Conservation (phyloP, 2,329 filamentous ascomycete species). For the Colletotrichum simmondsii region DNA sequence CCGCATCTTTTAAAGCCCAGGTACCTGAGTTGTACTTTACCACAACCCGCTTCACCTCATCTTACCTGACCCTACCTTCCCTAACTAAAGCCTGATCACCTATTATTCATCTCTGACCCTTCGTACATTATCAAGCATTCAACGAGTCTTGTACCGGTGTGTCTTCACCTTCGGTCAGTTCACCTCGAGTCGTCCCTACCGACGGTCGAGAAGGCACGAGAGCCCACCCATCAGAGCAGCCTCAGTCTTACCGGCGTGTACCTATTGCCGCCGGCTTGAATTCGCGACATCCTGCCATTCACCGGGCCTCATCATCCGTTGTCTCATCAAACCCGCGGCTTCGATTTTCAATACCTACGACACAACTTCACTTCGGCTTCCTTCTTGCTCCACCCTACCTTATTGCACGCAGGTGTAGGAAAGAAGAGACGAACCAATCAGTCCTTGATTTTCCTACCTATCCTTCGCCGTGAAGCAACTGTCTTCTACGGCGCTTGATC, state of each 20-base stretch:
- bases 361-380: neutral
- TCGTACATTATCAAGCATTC: neutral
- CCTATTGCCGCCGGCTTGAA: neutral
- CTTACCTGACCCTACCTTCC: neutral
- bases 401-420: neutral
- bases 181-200: neutral
- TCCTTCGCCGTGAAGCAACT: no score
- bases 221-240: neutral
- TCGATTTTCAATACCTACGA: neutral
- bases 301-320: neutral
- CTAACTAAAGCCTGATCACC: neutral
- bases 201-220: neutral
- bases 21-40: slow-evolving; percentile 10
- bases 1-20: neutral
- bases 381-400: neutral
- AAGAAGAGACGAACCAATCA: neutral
- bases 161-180: neutral
- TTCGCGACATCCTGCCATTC: neutral
- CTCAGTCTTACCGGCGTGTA: neutral
- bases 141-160: slow-evolving; percentile 5
- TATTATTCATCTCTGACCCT: neutral
- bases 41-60: neutral
- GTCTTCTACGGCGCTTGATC: no score
- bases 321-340: neutral
- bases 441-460: neutral